Evolutionary conservation across 805 yeast species (phyloP).

Genomic region (Priceomyces carsonii): DNA sequence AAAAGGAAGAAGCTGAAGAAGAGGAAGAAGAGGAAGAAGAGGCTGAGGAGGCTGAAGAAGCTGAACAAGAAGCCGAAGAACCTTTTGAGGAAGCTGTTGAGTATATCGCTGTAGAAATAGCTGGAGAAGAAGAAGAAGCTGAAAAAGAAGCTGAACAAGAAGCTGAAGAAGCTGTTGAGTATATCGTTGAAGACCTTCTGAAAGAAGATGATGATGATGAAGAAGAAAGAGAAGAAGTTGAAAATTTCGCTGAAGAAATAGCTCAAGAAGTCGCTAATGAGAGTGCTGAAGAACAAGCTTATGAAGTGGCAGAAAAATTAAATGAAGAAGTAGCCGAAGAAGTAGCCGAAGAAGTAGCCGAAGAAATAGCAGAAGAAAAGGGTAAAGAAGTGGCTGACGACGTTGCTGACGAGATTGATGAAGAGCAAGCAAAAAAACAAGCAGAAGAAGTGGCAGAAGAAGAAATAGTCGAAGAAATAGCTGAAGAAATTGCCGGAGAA

Average conservation of each 20-base stretch:
- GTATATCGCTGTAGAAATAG: conserved; percentile 12
- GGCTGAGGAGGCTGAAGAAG: conserved; percentile 7
- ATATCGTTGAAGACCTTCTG: conserved; percentile 9
- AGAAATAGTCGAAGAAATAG: conserved; percentile 2
- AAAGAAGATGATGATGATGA: conserved; percentile 20
- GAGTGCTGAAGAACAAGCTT: conserved; percentile 11
- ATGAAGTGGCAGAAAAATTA: conserved; percentile 19
- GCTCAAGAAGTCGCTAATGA: conserved; percentile 10
- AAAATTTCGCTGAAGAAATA: conserved; percentile 21
- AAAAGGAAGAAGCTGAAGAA: conserved; percentile 14
- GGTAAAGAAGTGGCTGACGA: not conserved
- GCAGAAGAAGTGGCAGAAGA: not conserved
- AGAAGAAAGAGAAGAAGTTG: conserved; percentile 16
- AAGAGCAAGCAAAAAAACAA: conserved; percentile 8
- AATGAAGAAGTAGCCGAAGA: conserved; percentile 10
- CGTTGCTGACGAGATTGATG: conserved; percentile 6
- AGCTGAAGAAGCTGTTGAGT: conserved; percentile 10
- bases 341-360: conserved; percentile 7
- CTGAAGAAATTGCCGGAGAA: conserved; percentile 1
- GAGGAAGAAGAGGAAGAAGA: conserved; percentile 14
- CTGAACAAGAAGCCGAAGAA: conserved; percentile 1
- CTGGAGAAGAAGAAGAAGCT: conserved; percentile 14
- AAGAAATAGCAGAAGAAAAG: conserved; percentile 8
- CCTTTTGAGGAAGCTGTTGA: conserved; percentile 9
- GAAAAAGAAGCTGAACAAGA: conserved; percentile 8